Conservation (phyloP, 306 rosid genomes). For the Inga leiocalycina region DNA sequence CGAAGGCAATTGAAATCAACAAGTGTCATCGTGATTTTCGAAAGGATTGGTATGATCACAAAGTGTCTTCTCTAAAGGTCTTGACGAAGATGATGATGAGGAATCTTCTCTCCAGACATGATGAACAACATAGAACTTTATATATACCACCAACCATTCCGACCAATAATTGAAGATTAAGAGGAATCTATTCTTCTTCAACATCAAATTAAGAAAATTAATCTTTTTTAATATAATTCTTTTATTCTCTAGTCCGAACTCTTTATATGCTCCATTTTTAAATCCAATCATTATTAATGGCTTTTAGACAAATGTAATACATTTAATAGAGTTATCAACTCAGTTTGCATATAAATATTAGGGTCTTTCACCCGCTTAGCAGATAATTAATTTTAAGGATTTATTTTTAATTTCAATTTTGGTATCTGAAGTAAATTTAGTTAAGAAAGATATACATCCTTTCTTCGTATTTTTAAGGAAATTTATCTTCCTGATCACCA, state of each 20-base stretch:
- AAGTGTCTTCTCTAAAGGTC: neutral
- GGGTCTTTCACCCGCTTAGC: neutral
- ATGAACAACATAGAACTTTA: slow-evolving; percentile 18
- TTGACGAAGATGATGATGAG: slow-evolving; percentile 19
- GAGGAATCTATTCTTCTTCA: slow-evolving; percentile 37
- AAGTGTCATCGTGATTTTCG: neutral
- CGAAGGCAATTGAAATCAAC: neutral
- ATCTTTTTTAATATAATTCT: slow-evolving; percentile 5
- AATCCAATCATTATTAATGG: neutral
- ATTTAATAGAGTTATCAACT: neutral
- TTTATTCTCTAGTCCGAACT: neutral
- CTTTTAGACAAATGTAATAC: neutral
- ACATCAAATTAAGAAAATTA: neutral
- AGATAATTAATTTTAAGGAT: too few species aligned
- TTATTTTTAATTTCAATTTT: too few species aligned
- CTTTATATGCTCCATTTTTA: neutral
- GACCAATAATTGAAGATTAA: slow-evolving; percentile 30
- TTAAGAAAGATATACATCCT: neutral
- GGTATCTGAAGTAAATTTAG: neutral
- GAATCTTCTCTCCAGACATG: slow-evolving; percentile 27
- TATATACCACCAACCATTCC: neutral
- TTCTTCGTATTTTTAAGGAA: neutral
- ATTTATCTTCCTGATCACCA: neutral
- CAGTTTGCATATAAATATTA: neutral
- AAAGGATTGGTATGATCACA: slow-evolving; percentile 3